phyloP scores from a whole-genome alignment of 805 yeast genomes.

The Wickerhamiella siamensis region DNA sequence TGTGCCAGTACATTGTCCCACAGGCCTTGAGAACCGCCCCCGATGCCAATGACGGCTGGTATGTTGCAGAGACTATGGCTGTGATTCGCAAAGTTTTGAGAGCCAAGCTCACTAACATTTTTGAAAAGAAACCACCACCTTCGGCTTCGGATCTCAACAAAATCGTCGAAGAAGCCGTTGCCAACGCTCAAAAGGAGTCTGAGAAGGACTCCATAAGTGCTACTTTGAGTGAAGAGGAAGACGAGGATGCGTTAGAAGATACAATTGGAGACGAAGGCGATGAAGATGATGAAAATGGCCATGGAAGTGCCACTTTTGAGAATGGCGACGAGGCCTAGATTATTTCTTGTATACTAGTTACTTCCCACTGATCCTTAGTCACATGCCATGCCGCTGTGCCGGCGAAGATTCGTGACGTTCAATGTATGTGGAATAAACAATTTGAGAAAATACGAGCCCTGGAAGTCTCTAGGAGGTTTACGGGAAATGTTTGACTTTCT shows the following conservation, averaged over 20 bases:
- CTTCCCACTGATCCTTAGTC: too few relatives aligned
- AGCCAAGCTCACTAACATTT: slow-evolving; percentile 28
- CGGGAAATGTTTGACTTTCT: slow-evolving; percentile 26
- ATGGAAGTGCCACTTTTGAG: too few relatives aligned
- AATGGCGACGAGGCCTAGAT: too few relatives aligned
- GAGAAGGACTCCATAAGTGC: neutral
- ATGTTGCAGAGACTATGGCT: slow-evolving; percentile 42
- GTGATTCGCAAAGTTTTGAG: slow-evolving; percentile 56
- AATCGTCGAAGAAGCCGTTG: neutral
- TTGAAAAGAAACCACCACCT: neutral
- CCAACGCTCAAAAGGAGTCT: neutral
- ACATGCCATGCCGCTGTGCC: slow-evolving; percentile 5
- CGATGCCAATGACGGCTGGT: slow-evolving; percentile 72
- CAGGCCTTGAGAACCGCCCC: slow-evolving; percentile 30
- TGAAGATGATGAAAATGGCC: too few relatives aligned
- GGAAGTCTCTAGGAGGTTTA: slow-evolving; percentile 40
- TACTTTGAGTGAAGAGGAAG: neutral
- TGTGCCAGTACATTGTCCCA: slow-evolving; percentile 31
- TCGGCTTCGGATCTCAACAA: neutral
- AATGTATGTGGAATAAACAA: slow-evolving; percentile 79
- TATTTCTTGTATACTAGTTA: too few relatives aligned
- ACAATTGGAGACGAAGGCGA: neutral
- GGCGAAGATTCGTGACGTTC: slow-evolving; percentile 29
- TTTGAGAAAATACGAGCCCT: slow-evolving; percentile 68
- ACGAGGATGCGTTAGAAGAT: neutral